A percentile compares a stretch with the other conserved stretches of the same genome.
These are phyloP conservation scores for Eremochloa ophiuroides DNA, from an alignment of 176 grass and related monocot genomes.

Conservation along the genomic window DNA sequence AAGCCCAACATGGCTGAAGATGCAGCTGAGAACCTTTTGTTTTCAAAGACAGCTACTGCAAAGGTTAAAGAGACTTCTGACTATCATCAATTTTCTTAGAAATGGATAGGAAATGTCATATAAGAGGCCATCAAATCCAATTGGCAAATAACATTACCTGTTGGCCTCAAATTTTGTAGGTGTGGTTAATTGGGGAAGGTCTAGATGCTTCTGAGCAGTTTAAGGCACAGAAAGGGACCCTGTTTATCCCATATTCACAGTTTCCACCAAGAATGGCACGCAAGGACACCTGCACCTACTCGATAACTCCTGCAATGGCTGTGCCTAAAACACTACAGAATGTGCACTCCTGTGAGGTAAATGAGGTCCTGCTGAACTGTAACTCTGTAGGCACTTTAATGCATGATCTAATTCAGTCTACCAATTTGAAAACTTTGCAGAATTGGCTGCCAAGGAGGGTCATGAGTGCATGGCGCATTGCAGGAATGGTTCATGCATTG, in stretches of 20 bases:
- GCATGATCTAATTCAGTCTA: not conserved
- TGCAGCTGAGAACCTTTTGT: conserved; percentile 39
- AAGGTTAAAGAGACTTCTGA: conserved; percentile 36
- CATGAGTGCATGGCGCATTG: conserved; percentile 83
- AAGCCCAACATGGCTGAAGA: conserved; percentile 54
- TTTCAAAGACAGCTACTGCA: conserved; percentile 46
- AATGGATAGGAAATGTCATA: not conserved
- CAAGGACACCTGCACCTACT: conserved; percentile 67
- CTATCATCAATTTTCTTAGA: not conserved
- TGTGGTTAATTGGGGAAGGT: conserved; percentile 80
- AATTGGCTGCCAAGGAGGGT: conserved; percentile 95
- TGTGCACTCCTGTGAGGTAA: conserved; percentile 86
- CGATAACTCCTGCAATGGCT: conserved; percentile 60
- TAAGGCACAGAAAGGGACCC: conserved; percentile 63
- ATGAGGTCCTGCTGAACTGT: not conserved
- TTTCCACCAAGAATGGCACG: conserved; percentile 60
- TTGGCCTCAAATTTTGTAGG: conserved; percentile 39
- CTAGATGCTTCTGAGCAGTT: conserved; percentile 48
- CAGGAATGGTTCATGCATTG: conserved; percentile 74
- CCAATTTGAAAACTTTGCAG: conserved; percentile 27
- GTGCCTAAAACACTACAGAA: conserved; percentile 74
- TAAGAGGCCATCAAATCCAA: not conserved
- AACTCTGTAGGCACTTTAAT: not conserved
- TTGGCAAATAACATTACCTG: not conserved
- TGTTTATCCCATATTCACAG: conserved; percentile 67